Conservation (phyloP, 2,329 filamentous ascomycete species). For the Epichloe gansuensis region DNA sequence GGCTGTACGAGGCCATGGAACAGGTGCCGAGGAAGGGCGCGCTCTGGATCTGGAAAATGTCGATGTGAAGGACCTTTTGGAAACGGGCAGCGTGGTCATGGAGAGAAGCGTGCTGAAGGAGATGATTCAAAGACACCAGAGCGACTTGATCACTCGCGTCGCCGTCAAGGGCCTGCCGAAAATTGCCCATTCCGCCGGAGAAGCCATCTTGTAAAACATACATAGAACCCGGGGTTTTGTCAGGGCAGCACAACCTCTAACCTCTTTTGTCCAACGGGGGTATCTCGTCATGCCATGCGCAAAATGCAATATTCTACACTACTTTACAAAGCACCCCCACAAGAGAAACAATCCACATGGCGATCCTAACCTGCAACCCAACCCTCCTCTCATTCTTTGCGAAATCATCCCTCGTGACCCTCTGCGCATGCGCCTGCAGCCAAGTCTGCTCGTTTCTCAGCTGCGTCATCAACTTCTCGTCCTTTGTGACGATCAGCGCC, state of each 20-base stretch:
- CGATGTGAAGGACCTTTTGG: constrained; percentile 89
- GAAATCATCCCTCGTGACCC: constrained; percentile 66
- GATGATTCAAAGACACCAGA: constrained; percentile 62
- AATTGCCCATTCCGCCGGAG: constrained; percentile 22
- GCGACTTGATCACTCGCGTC: constrained; percentile 45
- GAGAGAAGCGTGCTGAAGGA: constrained; percentile 69
- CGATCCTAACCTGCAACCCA: constrained; percentile 68
- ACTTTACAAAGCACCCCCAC: constrained; percentile 74
- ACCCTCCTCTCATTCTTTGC: constrained; percentile 72
- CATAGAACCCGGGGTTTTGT: too few species aligned
- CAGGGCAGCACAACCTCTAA: not conserved
- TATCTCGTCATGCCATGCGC: constrained; percentile 2
- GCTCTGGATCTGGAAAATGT: constrained; percentile 65
- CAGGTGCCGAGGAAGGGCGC: constrained; percentile 53
- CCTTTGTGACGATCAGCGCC: constrained; percentile 69
- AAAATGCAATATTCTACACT: constrained; percentile 5
- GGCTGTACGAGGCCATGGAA: constrained; percentile 55
- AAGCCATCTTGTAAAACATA: constrained; percentile 1
- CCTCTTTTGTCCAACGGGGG: not conserved
- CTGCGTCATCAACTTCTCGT: constrained; percentile 57
- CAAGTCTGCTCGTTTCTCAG: constrained; percentile 71
- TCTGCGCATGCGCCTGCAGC: constrained; percentile 61
- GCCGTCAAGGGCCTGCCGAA: constrained; percentile 28
- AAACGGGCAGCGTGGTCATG: constrained; percentile 73
- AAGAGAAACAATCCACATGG: constrained; percentile 86